These are phyloP conservation scores for Aspergillus ustus DNA, from an alignment of 2,329 filamentous ascomycete species.

Conservation along the genomic window DNA sequence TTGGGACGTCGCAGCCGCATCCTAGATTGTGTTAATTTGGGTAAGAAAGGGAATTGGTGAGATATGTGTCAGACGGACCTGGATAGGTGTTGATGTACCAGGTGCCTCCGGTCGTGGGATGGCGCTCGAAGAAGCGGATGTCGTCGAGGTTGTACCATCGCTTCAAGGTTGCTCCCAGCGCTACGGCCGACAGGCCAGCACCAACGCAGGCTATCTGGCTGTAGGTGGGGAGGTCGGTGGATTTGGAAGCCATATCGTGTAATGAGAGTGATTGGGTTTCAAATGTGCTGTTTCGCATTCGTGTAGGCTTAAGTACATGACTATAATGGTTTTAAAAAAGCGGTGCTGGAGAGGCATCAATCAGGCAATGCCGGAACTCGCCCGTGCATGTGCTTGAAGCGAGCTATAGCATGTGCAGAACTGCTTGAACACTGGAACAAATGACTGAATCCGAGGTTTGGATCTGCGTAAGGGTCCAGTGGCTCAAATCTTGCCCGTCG, in stretches of 20 bases:
- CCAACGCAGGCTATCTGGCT: constrained; percentile 52
- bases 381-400: background rate
- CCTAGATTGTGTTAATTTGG: constrained; percentile 29
- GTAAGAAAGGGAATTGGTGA: constrained; percentile 7
- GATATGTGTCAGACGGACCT: constrained; percentile 26
- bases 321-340: background rate
- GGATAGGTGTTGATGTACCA: constrained; percentile 68
- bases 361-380: background rate
- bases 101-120: constrained; percentile 61
- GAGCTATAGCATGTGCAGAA: background rate
- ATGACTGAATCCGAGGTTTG: no score
- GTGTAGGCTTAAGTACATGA: background rate
- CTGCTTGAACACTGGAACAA: background rate
- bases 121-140: constrained; percentile 63
- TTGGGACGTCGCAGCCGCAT: constrained; percentile 58
- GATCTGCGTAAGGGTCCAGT: no score
- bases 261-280: background rate
- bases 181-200: constrained; percentile 64
- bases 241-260: background rate
- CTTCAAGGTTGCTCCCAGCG: constrained; percentile 62
- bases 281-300: background rate
- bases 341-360: background rate
- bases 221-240: constrained; percentile 23
- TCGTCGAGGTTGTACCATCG: constrained; percentile 62
- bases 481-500: no score